These are phyloP conservation scores for Apium graveolens DNA, from an alignment of 129 eudicot genomes.

Conservation along the genomic window DNA sequence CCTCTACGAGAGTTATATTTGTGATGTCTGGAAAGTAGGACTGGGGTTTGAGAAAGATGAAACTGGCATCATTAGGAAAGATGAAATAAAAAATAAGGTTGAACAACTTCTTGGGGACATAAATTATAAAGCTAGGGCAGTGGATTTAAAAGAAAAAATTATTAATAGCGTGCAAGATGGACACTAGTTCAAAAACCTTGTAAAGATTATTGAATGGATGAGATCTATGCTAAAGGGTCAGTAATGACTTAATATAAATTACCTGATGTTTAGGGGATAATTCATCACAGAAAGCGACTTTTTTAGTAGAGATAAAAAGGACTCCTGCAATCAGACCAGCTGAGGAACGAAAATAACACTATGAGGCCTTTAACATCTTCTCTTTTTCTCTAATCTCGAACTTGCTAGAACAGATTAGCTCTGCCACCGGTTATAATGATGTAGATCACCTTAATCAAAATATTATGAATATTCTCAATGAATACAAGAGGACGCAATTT, in stretches of 20 bases:
- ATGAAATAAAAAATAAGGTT: background rate
- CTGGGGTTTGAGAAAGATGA: background rate
- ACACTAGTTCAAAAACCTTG: background rate
- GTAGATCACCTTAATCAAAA: too few relatives aligned
- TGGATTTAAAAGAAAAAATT: background rate
- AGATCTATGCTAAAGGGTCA: too few relatives aligned
- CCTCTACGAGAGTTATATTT: background rate
- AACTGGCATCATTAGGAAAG: background rate
- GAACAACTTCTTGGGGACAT: background rate
- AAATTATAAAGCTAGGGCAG: background rate
- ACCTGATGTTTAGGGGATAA: background rate
- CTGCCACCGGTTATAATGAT: too few relatives aligned
- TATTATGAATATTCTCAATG: too few relatives aligned
- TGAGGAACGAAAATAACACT: too few relatives aligned
- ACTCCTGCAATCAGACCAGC: too few relatives aligned
- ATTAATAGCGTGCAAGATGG: background rate
- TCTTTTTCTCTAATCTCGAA: background rate
- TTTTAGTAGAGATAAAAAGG: too few relatives aligned
- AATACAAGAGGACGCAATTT: too few relatives aligned
- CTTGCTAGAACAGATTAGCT: background rate
- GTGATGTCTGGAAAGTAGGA: slow-evolving; percentile 2
- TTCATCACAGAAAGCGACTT: too few relatives aligned
- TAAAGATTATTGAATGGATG: background rate
- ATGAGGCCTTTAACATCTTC: background rate
- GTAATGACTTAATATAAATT: too few relatives aligned